Evolutionary conservation across 169 alveolate species (phyloP), one percentile per base, ranked within the genome.

Genomic region (Eimeria brunetti): DNA sequence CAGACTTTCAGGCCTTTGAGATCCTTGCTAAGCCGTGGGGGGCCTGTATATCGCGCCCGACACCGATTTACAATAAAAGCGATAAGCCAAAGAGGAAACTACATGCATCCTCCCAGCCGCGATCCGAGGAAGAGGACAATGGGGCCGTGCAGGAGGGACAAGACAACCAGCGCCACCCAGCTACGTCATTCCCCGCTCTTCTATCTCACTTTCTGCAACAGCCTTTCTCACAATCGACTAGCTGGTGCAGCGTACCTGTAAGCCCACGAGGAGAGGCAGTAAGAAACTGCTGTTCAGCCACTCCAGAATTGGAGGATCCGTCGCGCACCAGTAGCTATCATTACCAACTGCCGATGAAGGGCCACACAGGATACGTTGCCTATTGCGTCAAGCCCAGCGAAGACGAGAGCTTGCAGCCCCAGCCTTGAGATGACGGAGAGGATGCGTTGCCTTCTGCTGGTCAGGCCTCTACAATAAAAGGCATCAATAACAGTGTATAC

Each of bases 311-410:
- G 2, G 76, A 58, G 53, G 76, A 60, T 27, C 36, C 78, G 60
- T 44, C 56, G 20, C 91, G 58, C 58, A 60, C 58, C 41, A 84
- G 91, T 44, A 84, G 91, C 41, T 84, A 84, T 36, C 97, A 95
- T 44, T 93, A 94, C 67, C 86, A 58, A 73, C 89, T 93, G 62
- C 96, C 96, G 22, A 95, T 91, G 95, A 67, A 86, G 76, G 95
- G 94, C 36, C 95, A 76, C 95, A 92, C 89, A 67, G 96, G 96
- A 46, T 88, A 83, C 60, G 80, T 91, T 88, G 94, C 88, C 69
- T 89, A 51, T 5, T 96, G 93, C 58, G 44, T 83, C 8, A 81
- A 69, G 93, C 95, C 91, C 58, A 84, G 80, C 75, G 91, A 84
- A 44, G 91, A 84, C 78, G 91, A 84, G 60, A 14, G 33, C 16